These are phyloP conservation scores for Candida maesae DNA, from an alignment of 805 yeast genomes.

Conservation along the genomic window DNA sequence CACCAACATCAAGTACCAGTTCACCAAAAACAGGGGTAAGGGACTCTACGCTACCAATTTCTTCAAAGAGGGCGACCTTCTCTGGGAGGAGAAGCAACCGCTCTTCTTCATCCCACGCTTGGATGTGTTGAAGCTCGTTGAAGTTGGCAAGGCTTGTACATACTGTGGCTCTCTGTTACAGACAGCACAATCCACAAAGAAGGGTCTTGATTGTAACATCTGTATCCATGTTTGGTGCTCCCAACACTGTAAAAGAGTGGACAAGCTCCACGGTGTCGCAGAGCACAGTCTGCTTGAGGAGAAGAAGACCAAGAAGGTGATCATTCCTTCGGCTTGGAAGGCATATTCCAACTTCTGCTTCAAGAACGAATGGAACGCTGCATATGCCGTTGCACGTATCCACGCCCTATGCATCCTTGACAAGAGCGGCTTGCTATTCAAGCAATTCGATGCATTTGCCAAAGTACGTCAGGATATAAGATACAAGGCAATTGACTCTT, in stretches of 20 bases:
- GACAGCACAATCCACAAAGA: slow-evolving; percentile 24
- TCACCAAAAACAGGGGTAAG: slow-evolving; percentile 55
- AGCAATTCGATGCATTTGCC: slow-evolving; percentile 63
- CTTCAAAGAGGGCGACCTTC: slow-evolving; percentile 45
- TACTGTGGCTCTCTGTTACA: slow-evolving; percentile 53
- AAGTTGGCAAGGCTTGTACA: slow-evolving; percentile 64
- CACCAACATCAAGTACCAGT: slow-evolving; percentile 39
- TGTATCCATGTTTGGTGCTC: slow-evolving; percentile 75
- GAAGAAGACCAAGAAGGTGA: slow-evolving; percentile 32
- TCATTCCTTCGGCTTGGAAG: slow-evolving; percentile 47
- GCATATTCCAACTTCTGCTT: slow-evolving; percentile 57
- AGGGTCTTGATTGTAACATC: slow-evolving; percentile 60
- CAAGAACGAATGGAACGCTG: slow-evolving; percentile 64
- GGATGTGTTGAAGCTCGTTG: slow-evolving; percentile 56
- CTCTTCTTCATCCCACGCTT: slow-evolving; percentile 63
- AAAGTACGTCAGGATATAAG: slow-evolving; percentile 64
- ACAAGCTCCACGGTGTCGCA: slow-evolving; percentile 49
- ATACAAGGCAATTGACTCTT: slow-evolving; percentile 53
- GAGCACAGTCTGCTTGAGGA: slow-evolving; percentile 50
- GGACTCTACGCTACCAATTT: slow-evolving; percentile 50
- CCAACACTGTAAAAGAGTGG: slow-evolving; percentile 50
- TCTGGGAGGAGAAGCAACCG: slow-evolving; percentile 61
- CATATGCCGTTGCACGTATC: slow-evolving; percentile 58
- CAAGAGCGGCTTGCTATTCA: slow-evolving; percentile 35
- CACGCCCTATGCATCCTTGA: slow-evolving; percentile 43